Base-by-base conservation (phyloP, 805 yeast species). In the Yamadazyma kitorensis region DNA sequence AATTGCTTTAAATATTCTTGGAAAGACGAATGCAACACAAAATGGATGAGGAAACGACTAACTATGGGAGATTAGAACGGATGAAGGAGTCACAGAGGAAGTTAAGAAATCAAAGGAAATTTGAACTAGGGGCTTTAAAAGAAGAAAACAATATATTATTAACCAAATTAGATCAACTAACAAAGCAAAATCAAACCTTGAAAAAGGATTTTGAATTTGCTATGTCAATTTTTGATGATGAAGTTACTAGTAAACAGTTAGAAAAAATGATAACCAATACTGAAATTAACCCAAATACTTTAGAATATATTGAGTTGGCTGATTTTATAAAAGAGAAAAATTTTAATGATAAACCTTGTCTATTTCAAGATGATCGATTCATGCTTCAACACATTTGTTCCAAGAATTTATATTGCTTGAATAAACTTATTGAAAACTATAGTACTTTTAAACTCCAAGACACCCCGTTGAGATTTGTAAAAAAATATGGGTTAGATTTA, bases 41-140 rank as follows among this genome's bases (percentile, higher is more conserved):
- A 19, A 19, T 19, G 22, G 22, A 7, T 19, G 22, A 19, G 10
- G 7, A 7, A 10, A 19, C 7, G 10, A 19, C 9, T 19, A 10
- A 10, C 22, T 10, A 19, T 7, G 10, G 10, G 10, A 18, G 32
- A 9, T 25, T 31, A n/a, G 35, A 24, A 16, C 8, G 35, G 8
- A 33, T 33, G 36, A 33, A 26, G 17, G 25, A 18, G 12, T 26
- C 31, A 13, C 36, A 33, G 17, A 14, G 31, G n/a, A 33, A 27
- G 26, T 19, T 33, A 9, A 18, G 36, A 17, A 20, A 5, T 15
- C 24, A 33, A 15, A 25, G 36, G n/a, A 33, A 33, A 21, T 18
- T 12, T 5, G 36, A 33, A 16, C 4, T 33, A n/a, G 31, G 27
- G 11, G 5, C 11, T 4, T 13, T 27, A 15, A 21, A 10, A 16